phyloP scores from a whole-genome alignment of 1,139 yeast genomes.

The Meyerozyma elateridarum region DNA sequence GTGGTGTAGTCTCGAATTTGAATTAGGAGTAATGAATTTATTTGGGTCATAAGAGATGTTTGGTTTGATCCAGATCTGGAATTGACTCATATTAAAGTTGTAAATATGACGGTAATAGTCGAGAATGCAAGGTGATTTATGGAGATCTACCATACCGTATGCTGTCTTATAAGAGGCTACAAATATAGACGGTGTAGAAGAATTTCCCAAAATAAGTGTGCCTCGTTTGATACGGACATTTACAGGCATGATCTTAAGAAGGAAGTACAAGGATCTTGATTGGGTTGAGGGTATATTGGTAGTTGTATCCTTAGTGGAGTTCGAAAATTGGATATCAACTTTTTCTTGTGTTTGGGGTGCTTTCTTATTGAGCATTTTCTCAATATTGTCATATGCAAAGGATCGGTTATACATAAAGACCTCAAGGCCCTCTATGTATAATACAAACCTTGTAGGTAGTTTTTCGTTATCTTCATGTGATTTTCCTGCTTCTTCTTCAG shows the following conservation, averaged over 20 bases:
- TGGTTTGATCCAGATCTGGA: constrained; percentile 60
- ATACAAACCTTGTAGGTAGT: constrained; percentile 55
- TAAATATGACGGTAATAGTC: constrained; percentile 53
- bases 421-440: constrained; percentile 74
- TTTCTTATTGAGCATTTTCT: constrained; percentile 37
- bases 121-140: constrained; percentile 39
- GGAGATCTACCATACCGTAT: constrained; percentile 57
- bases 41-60: constrained; percentile 52
- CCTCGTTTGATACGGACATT: constrained; percentile 58
- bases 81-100: constrained; percentile 41
- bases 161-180: constrained; percentile 57
- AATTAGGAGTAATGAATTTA: constrained; percentile 8
- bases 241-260: constrained; percentile 51
- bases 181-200: constrained; percentile 66
- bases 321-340: too few species aligned
- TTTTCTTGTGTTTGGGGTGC: constrained; percentile 7
- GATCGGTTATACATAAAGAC: constrained; percentile 76
- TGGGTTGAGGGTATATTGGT: not conserved
- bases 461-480: constrained; percentile 31
- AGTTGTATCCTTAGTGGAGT: not conserved
- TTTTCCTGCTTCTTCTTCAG: constrained; percentile 14
- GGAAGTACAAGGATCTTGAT: constrained; percentile 6
- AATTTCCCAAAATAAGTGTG: constrained; percentile 75
- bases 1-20: constrained; percentile 8
- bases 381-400: constrained; percentile 65